phyloP scores from a whole-genome alignment of 257 asterid genomes.

The Fraxinus excelsior region DNA sequence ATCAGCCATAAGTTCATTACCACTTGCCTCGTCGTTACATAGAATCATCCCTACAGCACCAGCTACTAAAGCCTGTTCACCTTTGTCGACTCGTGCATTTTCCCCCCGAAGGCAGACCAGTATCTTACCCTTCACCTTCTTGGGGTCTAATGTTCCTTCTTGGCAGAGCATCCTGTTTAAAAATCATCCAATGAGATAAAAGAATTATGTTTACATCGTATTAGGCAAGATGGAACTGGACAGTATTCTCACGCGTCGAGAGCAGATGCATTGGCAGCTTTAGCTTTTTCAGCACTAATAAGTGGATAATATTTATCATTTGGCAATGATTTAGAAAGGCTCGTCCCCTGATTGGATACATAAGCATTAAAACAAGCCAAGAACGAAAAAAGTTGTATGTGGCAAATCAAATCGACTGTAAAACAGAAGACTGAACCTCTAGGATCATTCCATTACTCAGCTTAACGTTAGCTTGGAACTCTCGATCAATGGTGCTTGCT shows the following conservation, averaged over 20 bases:
- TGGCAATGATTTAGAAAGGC: slow-evolving; percentile 11
- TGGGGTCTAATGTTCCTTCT: slow-evolving; percentile 17
- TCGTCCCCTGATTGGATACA: slow-evolving; percentile 5
- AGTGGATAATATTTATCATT: slow-evolving; percentile 20
- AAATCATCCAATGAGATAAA: background rate
- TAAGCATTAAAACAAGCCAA: background rate
- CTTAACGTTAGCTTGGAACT: slow-evolving; percentile 4
- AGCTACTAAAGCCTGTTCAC: background rate
- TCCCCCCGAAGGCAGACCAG: slow-evolving; percentile 18
- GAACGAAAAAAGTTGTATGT: background rate
- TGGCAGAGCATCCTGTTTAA: slow-evolving; percentile 5
- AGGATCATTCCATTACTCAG: slow-evolving; percentile 24
- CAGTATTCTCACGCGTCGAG: slow-evolving; percentile 31
- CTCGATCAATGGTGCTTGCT: slow-evolving; percentile 26
- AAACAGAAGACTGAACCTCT: slow-evolving; percentile 7
- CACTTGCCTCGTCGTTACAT: slow-evolving; percentile 1
- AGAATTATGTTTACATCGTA: background rate
- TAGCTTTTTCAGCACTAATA: slow-evolving; percentile 22
- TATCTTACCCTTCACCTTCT: slow-evolving; percentile 28
- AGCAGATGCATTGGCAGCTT: slow-evolving; percentile 19
- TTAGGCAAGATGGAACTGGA: background rate
- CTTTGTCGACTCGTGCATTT: slow-evolving; percentile 2
- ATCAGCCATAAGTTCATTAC: slow-evolving; percentile 2
- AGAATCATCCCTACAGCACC: slow-evolving; percentile 31
- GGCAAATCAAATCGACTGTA: background rate